Evolutionary conservation across 257 asterid genomes (phyloP), one percentile per base, ranked within the genome.

Genomic region (Capsicum chinense): DNA sequence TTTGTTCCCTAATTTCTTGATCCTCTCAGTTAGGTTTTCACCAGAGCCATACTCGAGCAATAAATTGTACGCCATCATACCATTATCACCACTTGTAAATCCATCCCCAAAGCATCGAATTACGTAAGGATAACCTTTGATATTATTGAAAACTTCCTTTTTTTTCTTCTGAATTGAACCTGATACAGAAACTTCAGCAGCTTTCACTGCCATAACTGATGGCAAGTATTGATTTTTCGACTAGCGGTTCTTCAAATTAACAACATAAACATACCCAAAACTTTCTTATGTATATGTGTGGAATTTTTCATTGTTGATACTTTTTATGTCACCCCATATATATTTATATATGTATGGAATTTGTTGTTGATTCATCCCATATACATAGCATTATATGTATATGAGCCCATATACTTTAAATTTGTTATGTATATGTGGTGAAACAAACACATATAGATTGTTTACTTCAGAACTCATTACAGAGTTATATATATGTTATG

Each of bases 11-110:
- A 87, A 89, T 56, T 85, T 87, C 86, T 74, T 90, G 92, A 95
- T 93, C 87, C 84, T 88, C 1, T 90, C 92, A 11, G 95, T 91
- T 81, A 95, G 90, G 68, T 94, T 94, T 44, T 97, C 99, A 54
- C 95, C 97, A n/a, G 98, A 90, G 35, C 97, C 98, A 67, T 93
- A 94, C 89, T 97, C 99, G 59, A 97, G 82, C 87, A 95, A 84
- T 83, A 97, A 80, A 86, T 97, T 97, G 47, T 91, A 97, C n/a
- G 89, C 93, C 97, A 97, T 93, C 19, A 71, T 70, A 19, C 98
- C 97, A 87, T 90, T 92, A 6, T 58, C 90, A 47, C 94, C 98
- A 9, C 73, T 81, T 0, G 99, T 97, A 0, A 95, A 93, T 90
- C 95, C 99, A 8, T 97, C 99, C 0, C 99, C 98, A n/a, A 84